Percentiles rank a stretch among this genome's conserved stretches.
These are phyloP conservation scores for Plantago ovata DNA, from an alignment of 257 asterid genomes.

Conservation along the genomic window DNA sequence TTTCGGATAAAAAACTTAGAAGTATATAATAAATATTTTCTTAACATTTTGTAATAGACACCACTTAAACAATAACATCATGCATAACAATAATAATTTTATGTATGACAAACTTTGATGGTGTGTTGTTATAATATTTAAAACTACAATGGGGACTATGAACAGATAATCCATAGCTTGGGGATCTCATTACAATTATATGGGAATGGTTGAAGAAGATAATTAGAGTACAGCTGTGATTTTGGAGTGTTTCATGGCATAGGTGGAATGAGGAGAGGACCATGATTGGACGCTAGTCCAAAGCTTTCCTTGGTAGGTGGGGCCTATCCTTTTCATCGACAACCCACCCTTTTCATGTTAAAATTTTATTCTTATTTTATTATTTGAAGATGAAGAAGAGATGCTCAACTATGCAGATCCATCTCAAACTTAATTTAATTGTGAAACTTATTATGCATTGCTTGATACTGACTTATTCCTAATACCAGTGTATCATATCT, in stretches of 20 bases:
- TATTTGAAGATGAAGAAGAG: not conserved
- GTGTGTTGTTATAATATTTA: too few relatives aligned
- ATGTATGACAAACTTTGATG: too few relatives aligned
- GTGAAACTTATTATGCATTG: not conserved
- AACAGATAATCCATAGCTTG: too few relatives aligned
- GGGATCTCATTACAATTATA: too few relatives aligned
- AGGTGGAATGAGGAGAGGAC: slow-evolving; percentile 15
- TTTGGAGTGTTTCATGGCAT: slow-evolving; percentile 3
- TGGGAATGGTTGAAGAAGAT: not conserved
- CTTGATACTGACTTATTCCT: not conserved
- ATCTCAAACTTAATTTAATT: too few relatives aligned
- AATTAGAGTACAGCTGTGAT: slow-evolving; percentile 26
- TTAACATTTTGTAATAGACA: too few relatives aligned
- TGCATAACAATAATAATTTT: too few relatives aligned
- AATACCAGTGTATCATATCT: not conserved
- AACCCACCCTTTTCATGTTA: not conserved
- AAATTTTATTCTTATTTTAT: not conserved
- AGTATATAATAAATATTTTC: too few relatives aligned
- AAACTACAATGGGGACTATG: too few relatives aligned
- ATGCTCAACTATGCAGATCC: not conserved
- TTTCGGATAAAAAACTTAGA: too few relatives aligned
- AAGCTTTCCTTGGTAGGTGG: not conserved
- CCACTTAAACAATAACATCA: too few relatives aligned
- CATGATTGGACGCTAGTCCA: slow-evolving; percentile 38
- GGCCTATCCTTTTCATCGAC: too few relatives aligned